Evolutionary conservation across 306 rosid species (phyloP).

Genomic region (Datisca glomerata): DNA sequence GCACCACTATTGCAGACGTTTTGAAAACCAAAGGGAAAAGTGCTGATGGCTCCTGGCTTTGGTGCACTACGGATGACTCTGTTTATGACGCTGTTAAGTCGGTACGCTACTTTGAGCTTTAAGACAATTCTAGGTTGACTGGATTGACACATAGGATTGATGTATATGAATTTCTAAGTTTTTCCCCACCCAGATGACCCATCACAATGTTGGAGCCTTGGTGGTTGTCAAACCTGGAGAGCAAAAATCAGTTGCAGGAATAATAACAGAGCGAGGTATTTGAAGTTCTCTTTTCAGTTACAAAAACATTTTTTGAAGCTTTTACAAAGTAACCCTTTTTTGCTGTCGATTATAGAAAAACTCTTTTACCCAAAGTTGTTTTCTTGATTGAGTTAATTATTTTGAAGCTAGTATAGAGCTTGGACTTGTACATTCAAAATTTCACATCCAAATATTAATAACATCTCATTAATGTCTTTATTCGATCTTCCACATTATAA

Average conservation of each 20-base stretch:
- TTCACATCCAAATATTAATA: too few species aligned
- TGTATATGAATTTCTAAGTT: constrained; percentile 1
- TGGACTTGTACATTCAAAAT: too few species aligned
- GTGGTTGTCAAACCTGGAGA: constrained; percentile 85
- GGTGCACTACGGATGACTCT: constrained; percentile 89
- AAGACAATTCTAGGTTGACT: constrained; percentile 2
- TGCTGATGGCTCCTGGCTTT: constrained; percentile 99
- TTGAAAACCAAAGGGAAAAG: constrained; percentile 64
- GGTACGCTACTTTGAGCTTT: constrained; percentile 35
- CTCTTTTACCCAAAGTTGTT: too few species aligned
- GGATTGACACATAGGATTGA: neutral
- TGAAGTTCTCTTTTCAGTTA: too few species aligned
- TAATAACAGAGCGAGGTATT: constrained; percentile 92
- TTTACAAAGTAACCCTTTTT: too few species aligned
- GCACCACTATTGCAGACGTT: constrained; percentile 78
- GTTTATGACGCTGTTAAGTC: constrained; percentile 98
- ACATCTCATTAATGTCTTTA: too few species aligned
- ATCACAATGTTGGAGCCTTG: constrained; percentile 95
- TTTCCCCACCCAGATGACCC: constrained; percentile 68
- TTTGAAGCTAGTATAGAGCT: too few species aligned
- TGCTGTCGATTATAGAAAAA: too few species aligned
- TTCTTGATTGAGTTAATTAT: too few species aligned
- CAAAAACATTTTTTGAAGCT: too few species aligned
- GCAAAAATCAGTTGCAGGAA: constrained; percentile 68
- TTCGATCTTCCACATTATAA: too few species aligned